Conservation (phyloP, 176 grass and related monocot species). For the Areca catechu region DNA sequence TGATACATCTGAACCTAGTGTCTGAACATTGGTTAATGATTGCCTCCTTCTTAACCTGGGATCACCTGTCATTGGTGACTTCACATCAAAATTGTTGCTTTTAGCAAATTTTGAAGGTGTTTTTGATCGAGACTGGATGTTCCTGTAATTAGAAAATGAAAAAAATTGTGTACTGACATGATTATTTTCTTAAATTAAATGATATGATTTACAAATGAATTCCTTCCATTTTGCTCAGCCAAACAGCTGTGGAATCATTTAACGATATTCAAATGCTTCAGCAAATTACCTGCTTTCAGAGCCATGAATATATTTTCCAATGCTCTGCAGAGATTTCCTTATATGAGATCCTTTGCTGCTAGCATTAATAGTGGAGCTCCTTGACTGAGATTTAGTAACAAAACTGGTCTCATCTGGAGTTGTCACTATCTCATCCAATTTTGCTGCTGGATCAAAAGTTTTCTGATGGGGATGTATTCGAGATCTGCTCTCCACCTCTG, state of each 20-base stretch:
- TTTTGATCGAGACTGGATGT: conserved; percentile 31
- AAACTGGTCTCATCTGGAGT: conserved; percentile 20
- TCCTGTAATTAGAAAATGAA: conserved; percentile 34
- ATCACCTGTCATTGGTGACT: conserved; percentile 31
- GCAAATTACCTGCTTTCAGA: conserved; percentile 58
- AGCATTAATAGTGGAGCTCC: conserved; percentile 26
- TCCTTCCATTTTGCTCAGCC: neutral
- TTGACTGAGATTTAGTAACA: conserved; percentile 33
- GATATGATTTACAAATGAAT: too few species aligned
- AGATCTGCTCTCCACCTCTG: conserved; percentile 25
- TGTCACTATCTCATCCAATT: conserved; percentile 25
- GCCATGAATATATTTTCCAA: conserved; percentile 77
- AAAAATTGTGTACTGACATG: too few species aligned
- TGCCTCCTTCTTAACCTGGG: conserved; percentile 50
- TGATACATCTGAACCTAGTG: conserved; percentile 29
- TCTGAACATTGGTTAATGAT: conserved; percentile 48
- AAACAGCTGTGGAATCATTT: neutral
- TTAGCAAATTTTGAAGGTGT: conserved; percentile 27
- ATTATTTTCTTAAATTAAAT: too few species aligned
- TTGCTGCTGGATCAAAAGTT: conserved; percentile 33
- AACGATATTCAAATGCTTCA: too few species aligned
- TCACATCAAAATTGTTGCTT: conserved; percentile 19
- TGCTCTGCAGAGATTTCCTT: conserved; percentile 82
- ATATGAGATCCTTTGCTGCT: conserved; percentile 64
- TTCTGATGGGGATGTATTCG: conserved; percentile 35